phyloP scores from a whole-genome alignment of 2,329 filamentous ascomycete species.

The Ceratocystis cacaofunesta region DNA sequence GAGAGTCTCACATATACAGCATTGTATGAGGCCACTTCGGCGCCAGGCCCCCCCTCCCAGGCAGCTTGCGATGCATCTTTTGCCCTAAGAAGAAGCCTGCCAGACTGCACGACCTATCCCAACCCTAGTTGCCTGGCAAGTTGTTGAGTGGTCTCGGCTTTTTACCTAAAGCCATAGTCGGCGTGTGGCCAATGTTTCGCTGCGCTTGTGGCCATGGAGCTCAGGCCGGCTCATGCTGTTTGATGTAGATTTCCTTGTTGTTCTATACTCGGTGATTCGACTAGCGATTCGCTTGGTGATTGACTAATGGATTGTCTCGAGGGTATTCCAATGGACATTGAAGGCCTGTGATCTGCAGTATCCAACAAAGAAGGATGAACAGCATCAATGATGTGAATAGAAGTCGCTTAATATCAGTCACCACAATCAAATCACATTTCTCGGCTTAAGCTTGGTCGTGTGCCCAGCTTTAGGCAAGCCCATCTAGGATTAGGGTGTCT shows the following conservation, averaged over 20 bases:
- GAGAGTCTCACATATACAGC: background rate
- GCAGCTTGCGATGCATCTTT: no score
- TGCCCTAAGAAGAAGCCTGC: no score
- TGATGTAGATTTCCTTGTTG: background rate
- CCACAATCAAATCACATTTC: background rate
- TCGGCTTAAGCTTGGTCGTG: background rate
- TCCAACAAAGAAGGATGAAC: background rate
- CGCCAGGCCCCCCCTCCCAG: no score
- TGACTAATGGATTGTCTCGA: background rate
- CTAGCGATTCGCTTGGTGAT: background rate
- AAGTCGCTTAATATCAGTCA: background rate
- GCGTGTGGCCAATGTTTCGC: background rate
- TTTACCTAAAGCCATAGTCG: background rate
- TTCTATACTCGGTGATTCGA: background rate
- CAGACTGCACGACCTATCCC: no score
- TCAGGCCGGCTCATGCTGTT: background rate
- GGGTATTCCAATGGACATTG: background rate
- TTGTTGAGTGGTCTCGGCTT: background rate
- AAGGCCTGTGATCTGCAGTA: background rate
- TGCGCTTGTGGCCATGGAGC: background rate
- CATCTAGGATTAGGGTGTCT: background rate
- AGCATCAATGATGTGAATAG: background rate
- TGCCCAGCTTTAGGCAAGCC: background rate
- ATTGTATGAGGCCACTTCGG: background rate
- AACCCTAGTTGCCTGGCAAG: no score